phyloP scores from a whole-genome alignment of 2,329 filamentous ascomycete genomes.

The Verticillium nonalfalfae region DNA sequence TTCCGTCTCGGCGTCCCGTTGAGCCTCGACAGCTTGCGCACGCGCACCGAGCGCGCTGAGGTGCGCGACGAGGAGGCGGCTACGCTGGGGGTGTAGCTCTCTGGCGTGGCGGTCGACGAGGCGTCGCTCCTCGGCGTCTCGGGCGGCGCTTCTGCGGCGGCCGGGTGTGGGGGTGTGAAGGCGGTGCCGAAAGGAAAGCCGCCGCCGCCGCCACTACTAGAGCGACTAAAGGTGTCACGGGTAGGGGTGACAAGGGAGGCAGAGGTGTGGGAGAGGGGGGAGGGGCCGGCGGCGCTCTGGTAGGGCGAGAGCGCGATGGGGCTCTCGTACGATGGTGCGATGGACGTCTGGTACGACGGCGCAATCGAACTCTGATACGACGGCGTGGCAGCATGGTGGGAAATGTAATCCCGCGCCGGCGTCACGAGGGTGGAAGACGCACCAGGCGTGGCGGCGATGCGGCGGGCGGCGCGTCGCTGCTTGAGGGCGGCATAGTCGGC shows the following conservation, averaged over 20 bases:
- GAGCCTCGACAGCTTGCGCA: background rate
- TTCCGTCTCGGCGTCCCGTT: background rate
- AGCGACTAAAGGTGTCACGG: conserved; percentile 9
- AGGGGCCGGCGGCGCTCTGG: conserved; percentile 3
- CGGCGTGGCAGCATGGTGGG: background rate
- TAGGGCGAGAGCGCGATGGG: background rate
- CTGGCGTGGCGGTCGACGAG: background rate
- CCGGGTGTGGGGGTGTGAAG: background rate
- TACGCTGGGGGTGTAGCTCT: background rate
- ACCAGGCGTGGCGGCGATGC: conserved; percentile 5
- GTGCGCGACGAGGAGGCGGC: background rate
- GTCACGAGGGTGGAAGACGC: background rate
- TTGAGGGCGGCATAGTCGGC: conserved; percentile 50
- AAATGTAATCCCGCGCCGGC: background rate
- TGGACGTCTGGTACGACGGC: background rate
- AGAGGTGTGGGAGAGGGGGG: conserved; percentile 23
- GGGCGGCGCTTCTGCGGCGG: background rate
- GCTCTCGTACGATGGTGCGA: background rate
- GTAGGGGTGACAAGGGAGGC: conserved; percentile 16
- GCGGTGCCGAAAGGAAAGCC: background rate
- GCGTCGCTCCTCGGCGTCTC: background rate
- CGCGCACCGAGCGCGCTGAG: background rate
- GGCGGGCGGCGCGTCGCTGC: conserved; percentile 32
- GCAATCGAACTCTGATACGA: background rate
- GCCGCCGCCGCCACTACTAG: conserved; percentile 1